Evolutionary conservation across 2,329 filamentous ascomycete genomes (phyloP), one percentile per base, ranked within the genome.

Genomic region (Paraphoma sp.): DNA sequence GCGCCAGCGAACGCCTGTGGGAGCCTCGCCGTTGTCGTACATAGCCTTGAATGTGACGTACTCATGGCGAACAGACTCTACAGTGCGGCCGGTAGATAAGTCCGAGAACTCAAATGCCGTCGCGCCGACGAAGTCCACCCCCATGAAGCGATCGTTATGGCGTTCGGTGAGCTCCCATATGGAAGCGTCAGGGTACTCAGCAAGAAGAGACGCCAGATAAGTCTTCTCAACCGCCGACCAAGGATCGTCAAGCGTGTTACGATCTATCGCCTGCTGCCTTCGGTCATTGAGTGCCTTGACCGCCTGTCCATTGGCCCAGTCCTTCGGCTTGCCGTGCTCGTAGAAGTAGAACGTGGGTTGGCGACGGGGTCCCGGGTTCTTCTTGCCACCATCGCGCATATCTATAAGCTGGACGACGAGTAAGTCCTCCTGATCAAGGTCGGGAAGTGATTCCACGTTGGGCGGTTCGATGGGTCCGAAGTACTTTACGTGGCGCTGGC

Each of bases 211-310:
- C 3, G 60, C 60, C 12, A 74, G 57, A 14, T 62, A 62, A 12
- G 60, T 42, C 10, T 65, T 68, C 54, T 74, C 70, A 1, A 52
- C 31, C 2, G 42, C 30, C 0, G 61, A 59, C 65, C 68, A 68
- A 1, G 57, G 51, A 2, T 28, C 16, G 28, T 70, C 68, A 40
- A 60, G 11, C 7, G 62, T 60, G 4, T 60, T 54, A n/a, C 68
- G 63, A 8, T 63, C 54, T 18, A 74, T 69, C 8, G 63, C 65
- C 9, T 69, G 60, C 8, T 60, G 57, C 1, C 69, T 64, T 2
- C 69, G 64, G 48, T 70, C 69, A 40, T 73, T 73, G 0, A 73
- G 45, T 6, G 60, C 62, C 41, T 72, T 72, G 41, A 74, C 48
- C 0, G 63, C 48, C 18, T 62, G 58, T 28, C 48, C 54, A 28